Evolutionary conservation across 768 basidiomycete genomes (phyloP), one percentile per base, ranked within the genome.

Genomic region (Clitopilus passeckerianus): DNA sequence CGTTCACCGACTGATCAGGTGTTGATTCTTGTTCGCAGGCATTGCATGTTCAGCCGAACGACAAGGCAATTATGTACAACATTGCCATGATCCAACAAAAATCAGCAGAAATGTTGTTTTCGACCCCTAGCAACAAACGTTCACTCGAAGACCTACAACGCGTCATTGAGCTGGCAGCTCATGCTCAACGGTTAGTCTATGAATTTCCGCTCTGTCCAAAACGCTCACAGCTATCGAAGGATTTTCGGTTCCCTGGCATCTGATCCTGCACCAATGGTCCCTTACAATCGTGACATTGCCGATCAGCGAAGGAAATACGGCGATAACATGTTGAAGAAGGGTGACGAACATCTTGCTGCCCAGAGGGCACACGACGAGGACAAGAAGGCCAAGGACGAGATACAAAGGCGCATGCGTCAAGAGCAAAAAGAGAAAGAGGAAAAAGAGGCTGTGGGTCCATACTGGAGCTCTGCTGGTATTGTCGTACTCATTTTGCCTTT

Each of bases 1-100:
- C 16, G 18, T 14, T 34, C 34, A 37, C 56, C 16, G 37, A 8
- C 22, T 8, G 50, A 8, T 34, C 27, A 30, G 16, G 30, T 8
- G 59, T 27, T 57, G 35, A 57, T 62, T 65, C 22, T 59, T 24
- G 9, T 24, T 56, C n/a, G 34, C 18, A 98, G 95, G 95, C 95
- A 1, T 77, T 90, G 15, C 89, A 92, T 63, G 73, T 94, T 6
- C 86, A 90, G 63, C 94, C 95, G 0, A 82, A 79, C 58, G 97
- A 99, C 75, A 95, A 95, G 68, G 91, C 93, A 2, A 86, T 90
- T 55, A 61, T 93, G 44, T 98, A 95, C 75, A 98, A 99, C 71
- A 92, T 98, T 66, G 95, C 96, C 57, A 95, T 99, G 90, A 94
- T 98, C 34, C 89, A 95, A 71, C 97, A 99, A 70, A 98, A 98